Evolutionary conservation across 306 rosid species (phyloP).

Genomic region (Dryas drummondii): DNA sequence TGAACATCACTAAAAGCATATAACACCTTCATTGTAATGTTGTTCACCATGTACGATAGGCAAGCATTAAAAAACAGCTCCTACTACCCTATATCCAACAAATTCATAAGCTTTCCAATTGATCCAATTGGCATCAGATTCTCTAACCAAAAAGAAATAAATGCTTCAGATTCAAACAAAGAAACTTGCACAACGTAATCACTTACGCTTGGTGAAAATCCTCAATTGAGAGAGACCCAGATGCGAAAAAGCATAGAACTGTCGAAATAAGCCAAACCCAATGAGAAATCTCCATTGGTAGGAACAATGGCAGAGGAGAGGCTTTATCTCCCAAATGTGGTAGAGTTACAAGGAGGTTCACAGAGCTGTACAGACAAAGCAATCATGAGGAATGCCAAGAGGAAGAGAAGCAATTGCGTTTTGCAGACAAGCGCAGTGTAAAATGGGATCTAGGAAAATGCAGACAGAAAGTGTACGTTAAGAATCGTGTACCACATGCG

Average conservation of each 20-base stretch:
- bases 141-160: background rate
- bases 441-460: slow-evolving; percentile 57
- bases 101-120: slow-evolving; percentile 11
- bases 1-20: slow-evolving; percentile 2
- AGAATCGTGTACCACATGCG: slow-evolving; percentile 40
- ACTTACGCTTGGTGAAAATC: slow-evolving; percentile 77
- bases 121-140: slow-evolving; percentile 3
- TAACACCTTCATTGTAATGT: background rate
- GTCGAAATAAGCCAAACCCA: slow-evolving; percentile 41
- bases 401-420: slow-evolving; percentile 6
- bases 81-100: slow-evolving; percentile 10
- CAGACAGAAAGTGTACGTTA: slow-evolving; percentile 51
- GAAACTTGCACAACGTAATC: background rate
- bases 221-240: slow-evolving; percentile 48
- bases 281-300: slow-evolving; percentile 47
- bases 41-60: background rate
- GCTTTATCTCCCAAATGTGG: slow-evolving; percentile 30
- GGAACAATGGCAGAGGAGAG: slow-evolving; percentile 15
- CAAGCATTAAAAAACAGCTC: slow-evolving; percentile 10
- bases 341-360: slow-evolving; percentile 12
- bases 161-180: slow-evolving; percentile 15
- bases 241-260: slow-evolving; percentile 38
- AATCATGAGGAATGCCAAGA: slow-evolving; percentile 19
- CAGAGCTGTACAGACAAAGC: slow-evolving; percentile 15
- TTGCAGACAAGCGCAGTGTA: slow-evolving; percentile 22